Base-by-base conservation (phyloP, 192 early-diverging fungal genomes). In the Mortierella hygrophila region DNA sequence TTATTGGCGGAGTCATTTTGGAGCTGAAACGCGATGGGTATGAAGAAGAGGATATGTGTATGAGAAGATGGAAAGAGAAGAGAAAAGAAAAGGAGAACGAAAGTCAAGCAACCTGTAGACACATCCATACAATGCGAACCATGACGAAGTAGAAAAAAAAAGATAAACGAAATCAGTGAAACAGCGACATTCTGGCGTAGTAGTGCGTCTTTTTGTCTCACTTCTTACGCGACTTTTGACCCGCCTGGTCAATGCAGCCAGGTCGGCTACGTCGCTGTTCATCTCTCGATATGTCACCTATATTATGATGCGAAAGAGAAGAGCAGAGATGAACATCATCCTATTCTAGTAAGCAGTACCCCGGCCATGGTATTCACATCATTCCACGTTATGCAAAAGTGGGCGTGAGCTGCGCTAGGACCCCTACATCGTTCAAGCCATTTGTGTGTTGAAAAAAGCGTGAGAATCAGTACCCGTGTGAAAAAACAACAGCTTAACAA, bases 101-200 rank as follows among this genome's bases (percentile, higher is more conserved):
- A 63, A 60, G 49, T 20, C 1, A 29, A 2, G n/a, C 69, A 6
- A 68, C 55, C 69, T 74, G 74, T 84, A 75, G 70, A 70, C 41
- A 65, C 23, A 7, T 13, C n/a, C 0, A 46, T 52, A 3, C 49
- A 52, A 52, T 52, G 18, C 18, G 16, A 52, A 20, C 18, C 18
- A 18, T 52, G 49, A 46, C 9, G 44, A 46, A 46, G 44, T 3
- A 46, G 18, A 20, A 52, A 52, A 52, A 52, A 52, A 52, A 52
- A 15, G 11, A 15, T 52, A 16, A 57, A 26, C 54, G 26, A 11
- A 63, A 16, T 52, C 18, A 52, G 49, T 35, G 26, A 32, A 65
- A 65, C 60, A 65, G 29, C 35, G 60, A 65, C 60, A 65, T 35
- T 60, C 3, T 65, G 29, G 26, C 29, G 29, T 13, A 29, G 29